Percentiles rank a stretch among this genome's conserved stretches.
Evolutionary conservation across 192 early-diverging fungal genomes (phyloP).

Genomic region (Coemansia sp.): DNA sequence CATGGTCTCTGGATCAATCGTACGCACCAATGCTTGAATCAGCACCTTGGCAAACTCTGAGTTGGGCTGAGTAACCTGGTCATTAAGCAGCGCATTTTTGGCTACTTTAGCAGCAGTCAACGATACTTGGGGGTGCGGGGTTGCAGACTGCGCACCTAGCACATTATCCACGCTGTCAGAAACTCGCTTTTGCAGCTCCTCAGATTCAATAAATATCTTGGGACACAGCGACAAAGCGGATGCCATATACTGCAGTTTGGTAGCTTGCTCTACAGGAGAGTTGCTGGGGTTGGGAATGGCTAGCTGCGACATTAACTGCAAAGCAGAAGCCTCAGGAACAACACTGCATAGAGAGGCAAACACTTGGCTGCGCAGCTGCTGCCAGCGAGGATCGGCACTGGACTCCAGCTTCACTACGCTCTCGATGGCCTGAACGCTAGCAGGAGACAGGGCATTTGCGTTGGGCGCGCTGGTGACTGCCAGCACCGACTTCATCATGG

Average conservation of each 20-base stretch:
- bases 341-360: slow-evolving; percentile 42
- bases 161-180: slow-evolving; percentile 60
- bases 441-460: slow-evolving; percentile 22
- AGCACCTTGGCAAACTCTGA: slow-evolving; percentile 5
- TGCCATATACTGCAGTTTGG: slow-evolving; percentile 73
- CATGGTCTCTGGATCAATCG: slow-evolving; percentile 22
- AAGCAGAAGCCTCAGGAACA: slow-evolving; percentile 16
- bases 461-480: slow-evolving; percentile 34
- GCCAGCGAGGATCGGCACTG: slow-evolving; percentile 30
- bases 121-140: slow-evolving; percentile 24
- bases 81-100: slow-evolving; percentile 23
- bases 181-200: slow-evolving; percentile 60
- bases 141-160: slow-evolving; percentile 48
- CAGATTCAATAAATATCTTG: slow-evolving; percentile 54
- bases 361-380: slow-evolving; percentile 19
- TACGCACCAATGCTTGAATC: slow-evolving; percentile 20
- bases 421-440: slow-evolving; percentile 40
- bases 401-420: slow-evolving; percentile 6
- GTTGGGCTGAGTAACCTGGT: background rate
- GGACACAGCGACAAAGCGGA: slow-evolving; percentile 66
- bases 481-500: slow-evolving; percentile 33
- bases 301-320: slow-evolving; percentile 22
- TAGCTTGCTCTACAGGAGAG: slow-evolving; percentile 47
- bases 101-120: slow-evolving; percentile 31
- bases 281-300: slow-evolving; percentile 13